Percentiles rank a stretch among this genome's conserved stretches.
These are phyloP conservation scores for Russula emetica DNA, from an alignment of 768 basidiomycete species.

Conservation along the genomic window DNA sequence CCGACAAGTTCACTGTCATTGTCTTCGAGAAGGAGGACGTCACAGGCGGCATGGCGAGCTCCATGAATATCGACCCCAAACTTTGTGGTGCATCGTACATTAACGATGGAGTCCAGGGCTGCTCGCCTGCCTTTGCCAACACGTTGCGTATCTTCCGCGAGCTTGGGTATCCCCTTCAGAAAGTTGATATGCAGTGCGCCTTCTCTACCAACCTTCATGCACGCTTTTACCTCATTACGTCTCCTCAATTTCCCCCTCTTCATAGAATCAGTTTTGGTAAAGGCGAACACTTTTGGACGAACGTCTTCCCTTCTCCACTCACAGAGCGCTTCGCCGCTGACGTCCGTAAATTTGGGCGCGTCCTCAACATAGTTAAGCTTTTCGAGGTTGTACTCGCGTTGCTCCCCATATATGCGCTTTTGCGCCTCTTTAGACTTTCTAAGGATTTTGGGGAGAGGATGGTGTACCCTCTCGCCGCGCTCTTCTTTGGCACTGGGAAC, in stretches of 20 bases:
- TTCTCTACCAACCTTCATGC: neutral
- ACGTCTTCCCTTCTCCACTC: conserved; percentile 37
- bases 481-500: conserved; percentile 39
- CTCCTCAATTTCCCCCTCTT: too few species aligned
- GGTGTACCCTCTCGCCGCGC: conserved; percentile 37
- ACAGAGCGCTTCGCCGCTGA: conserved; percentile 33
- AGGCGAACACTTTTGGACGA: conserved; percentile 39
- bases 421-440: conserved; percentile 37
- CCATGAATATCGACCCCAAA: conserved; percentile 33
- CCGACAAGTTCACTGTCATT: conserved; percentile 34
- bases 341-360: conserved; percentile 36
- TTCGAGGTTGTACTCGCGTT: conserved; percentile 35
- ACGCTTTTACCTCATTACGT: neutral
- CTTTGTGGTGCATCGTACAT: conserved; percentile 37
- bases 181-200: conserved; percentile 37
- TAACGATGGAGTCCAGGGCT: conserved; percentile 39
- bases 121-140: conserved; percentile 37
- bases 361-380: conserved; percentile 34
- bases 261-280: conserved; percentile 32
- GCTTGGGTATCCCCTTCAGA: conserved; percentile 34
- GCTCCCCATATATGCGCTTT: conserved; percentile 37
- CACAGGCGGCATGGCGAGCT: conserved; percentile 37
- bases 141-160: conserved; percentile 37
- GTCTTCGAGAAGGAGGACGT: conserved; percentile 34
- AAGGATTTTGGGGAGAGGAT: conserved; percentile 38